Base-by-base conservation (phyloP, 192 early-diverging fungal genomes). In the Backusella macrospora region DNA sequence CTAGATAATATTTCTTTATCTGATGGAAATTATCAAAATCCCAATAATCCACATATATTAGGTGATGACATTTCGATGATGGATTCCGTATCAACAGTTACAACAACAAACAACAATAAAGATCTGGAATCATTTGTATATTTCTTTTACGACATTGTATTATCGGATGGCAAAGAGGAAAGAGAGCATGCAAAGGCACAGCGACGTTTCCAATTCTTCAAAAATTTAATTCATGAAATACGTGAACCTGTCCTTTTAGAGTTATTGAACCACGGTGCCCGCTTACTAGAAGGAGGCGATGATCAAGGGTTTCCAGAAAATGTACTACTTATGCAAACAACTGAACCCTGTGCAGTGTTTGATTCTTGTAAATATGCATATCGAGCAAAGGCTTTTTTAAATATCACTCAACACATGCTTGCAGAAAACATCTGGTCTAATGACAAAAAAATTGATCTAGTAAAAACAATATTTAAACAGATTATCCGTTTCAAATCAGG, bases 371-470 rank as follows among this genome's bases (percentile, higher is more conserved):
- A 68, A 37, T 74, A 77, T 62, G 52, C 71, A 13, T 72, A 70
- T 23, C 62, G 68, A 44, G 71, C 48, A 23, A 68, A 75, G 16
- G 49, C 80, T 0, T 81, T 81, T 71, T 65, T 78, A 12, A 78
- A 84, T 65, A 76, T 86, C 18, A 84, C 84, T 76, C 83, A 86
- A 40, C 71, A 81, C 29, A 68, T 86, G 38, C 68, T 83, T 46
- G 77, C 73, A 8, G 81, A 86, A 62, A 77, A 81, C 21, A 71
- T 78, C 2, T 81, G 80, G 80, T 67, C 68, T 15, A 72, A 70
- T 4, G 78, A 78, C n/a, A 83, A 78, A 34, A 83, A 84, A 46
- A 84, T 86, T 15, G 78, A 77, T 1, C 75, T 84, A 40, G 73
- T 84, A 3, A 84, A 83, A 62, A 79, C 73, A 38, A 46, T 84